Conservation (phyloP, 2,329 filamentous ascomycete species). For the Neurospora crassa region DNA sequence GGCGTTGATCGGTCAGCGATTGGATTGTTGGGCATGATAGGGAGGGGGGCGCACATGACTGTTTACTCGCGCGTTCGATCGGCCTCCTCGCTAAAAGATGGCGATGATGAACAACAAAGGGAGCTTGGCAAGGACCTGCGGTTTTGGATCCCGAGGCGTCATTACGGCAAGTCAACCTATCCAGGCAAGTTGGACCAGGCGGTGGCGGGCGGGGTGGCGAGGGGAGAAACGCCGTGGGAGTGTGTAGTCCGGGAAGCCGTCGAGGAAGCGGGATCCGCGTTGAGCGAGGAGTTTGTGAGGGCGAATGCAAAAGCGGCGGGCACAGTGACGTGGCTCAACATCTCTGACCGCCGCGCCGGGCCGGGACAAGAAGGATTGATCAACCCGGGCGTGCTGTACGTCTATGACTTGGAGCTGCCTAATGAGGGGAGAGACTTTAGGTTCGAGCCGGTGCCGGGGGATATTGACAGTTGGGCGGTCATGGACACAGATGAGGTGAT, state of each 20-base stretch:
- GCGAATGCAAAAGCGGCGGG: conserved; percentile 43
- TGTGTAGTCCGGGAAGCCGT: conserved; percentile 57
- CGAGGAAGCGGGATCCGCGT: conserved; percentile 53
- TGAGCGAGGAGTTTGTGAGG: conserved; percentile 49
- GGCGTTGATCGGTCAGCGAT: conserved; percentile 34
- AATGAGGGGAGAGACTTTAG: conserved; percentile 43
- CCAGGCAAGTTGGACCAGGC: conserved; percentile 64
- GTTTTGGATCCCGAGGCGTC: conserved; percentile 60
- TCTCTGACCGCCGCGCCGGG: conserved; percentile 51
- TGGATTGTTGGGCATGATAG: conserved; percentile 52
- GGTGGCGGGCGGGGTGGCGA: conserved; percentile 60
- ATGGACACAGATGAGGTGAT: conserved; percentile 53
- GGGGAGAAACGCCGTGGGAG: conserved; percentile 53
- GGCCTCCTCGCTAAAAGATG: neutral
- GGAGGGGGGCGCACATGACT: conserved; percentile 49
- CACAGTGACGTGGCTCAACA: conserved; percentile 57
- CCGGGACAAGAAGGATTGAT: conserved; percentile 47
- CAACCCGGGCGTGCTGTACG: conserved; percentile 60
- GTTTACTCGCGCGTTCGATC: conserved; percentile 41
- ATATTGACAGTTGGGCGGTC: conserved; percentile 65
- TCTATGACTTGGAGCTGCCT: conserved; percentile 49
- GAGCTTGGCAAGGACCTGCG: conserved; percentile 28
- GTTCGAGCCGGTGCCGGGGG: conserved; percentile 54
- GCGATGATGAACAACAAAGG: neutral
- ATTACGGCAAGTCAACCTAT: conserved; percentile 57